These are phyloP conservation scores for Astrocystis sublimbata DNA, from an alignment of 495 filamentous ascomycete genomes.

Conservation along the genomic window DNA sequence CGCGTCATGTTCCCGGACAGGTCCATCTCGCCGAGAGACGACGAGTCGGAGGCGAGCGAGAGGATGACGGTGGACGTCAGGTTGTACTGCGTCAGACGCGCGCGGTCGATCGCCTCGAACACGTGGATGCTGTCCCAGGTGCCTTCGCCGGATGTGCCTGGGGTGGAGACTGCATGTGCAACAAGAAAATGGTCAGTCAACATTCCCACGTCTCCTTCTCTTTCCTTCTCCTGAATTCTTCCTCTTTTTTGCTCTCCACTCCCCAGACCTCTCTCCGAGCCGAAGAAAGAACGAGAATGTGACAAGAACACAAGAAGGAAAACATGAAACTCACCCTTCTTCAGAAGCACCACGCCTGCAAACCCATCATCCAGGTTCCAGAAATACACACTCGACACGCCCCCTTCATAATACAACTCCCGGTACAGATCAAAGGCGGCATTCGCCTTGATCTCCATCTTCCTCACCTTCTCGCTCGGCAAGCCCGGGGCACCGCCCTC, in stretches of 20 bases:
- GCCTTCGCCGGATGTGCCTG: conserved; percentile 71
- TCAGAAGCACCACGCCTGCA: conserved; percentile 90
- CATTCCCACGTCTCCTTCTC: too few species aligned
- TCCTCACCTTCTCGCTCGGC: conserved; percentile 82
- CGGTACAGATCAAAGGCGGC: conserved; percentile 97
- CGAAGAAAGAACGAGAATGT: conserved; percentile 8
- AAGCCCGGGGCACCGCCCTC: conserved; percentile 37
- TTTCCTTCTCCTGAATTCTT: too few species aligned
- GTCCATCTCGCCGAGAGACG: conserved; percentile 82
- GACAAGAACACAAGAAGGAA: neutral
- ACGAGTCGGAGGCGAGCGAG: conserved; percentile 69
- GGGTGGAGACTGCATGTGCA: conserved; percentile 44
- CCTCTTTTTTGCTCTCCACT: neutral
- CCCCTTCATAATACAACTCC: conserved; percentile 97
- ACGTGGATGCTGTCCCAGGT: conserved; percentile 99
- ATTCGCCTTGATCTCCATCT: conserved; percentile 90
- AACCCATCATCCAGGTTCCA: conserved; percentile 99
- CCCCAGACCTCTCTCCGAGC: neutral
- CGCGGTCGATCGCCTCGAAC: conserved; percentile 91
- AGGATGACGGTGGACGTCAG: conserved; percentile 96
- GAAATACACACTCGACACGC: conserved; percentile 92
- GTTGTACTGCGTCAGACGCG: conserved; percentile 91
- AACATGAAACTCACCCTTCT: conserved; percentile 68
- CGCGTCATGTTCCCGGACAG: conserved; percentile 96
- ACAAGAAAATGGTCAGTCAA: neutral